Percentiles rank a stretch among this genome's conserved stretches.
These are phyloP conservation scores for Theobroma cacao DNA, from an alignment of 345 rosid genomes.

Conservation along the genomic window DNA sequence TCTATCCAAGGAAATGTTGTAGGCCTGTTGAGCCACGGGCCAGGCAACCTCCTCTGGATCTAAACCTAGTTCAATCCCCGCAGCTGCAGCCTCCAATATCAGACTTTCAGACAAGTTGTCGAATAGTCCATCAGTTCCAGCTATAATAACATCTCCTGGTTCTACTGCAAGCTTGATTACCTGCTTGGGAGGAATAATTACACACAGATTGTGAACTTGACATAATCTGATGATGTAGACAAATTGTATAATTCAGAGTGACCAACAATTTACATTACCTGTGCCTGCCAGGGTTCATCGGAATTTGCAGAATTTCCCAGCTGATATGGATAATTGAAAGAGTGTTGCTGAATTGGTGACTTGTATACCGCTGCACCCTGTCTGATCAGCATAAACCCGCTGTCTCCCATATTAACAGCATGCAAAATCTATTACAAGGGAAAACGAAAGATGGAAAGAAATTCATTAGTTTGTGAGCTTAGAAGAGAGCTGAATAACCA, in stretches of 20 bases:
- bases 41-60: constrained; percentile 15
- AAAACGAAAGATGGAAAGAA: no score
- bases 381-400: constrained; percentile 12
- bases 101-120: constrained; percentile 17
- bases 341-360: neutral
- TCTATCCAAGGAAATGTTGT: constrained; percentile 1
- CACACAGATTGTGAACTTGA: neutral
- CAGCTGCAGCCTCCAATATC: neutral
- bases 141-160: constrained; percentile 20
- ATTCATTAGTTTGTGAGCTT: neutral
- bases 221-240: neutral
- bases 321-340: neutral
- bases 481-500: neutral
- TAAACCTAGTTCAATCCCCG: constrained; percentile 4
- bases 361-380: neutral
- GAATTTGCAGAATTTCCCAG: neutral
- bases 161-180: neutral
- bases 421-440: neutral
- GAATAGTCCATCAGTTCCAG: constrained; percentile 22
- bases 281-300: neutral
- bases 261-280: neutral
- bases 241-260: neutral
- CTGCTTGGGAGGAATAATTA: neutral
- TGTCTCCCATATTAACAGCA: constrained; percentile 8
- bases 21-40: constrained; percentile 13